phyloP scores from a whole-genome alignment of 2,329 filamentous ascomycete genomes.

The Aspergillus quadrilineatus region DNA sequence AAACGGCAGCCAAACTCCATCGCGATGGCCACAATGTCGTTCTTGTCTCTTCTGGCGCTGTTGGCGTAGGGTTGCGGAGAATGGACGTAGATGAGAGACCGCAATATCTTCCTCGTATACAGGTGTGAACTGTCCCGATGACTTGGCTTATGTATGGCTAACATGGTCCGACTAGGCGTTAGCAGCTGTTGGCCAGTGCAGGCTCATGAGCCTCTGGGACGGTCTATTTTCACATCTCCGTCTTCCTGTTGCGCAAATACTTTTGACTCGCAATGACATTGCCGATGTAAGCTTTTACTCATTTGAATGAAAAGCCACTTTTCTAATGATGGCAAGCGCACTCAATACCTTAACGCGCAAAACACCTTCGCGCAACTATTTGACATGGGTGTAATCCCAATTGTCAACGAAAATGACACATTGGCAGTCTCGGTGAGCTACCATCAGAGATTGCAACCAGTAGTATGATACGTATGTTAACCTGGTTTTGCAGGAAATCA shows the following conservation, averaged over 20 bases:
- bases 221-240: slow-evolving; percentile 82
- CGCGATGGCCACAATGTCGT: slow-evolving; percentile 93
- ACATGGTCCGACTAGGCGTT: slow-evolving; percentile 59
- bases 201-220: slow-evolving; percentile 94
- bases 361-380: slow-evolving; percentile 89
- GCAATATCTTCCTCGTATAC: slow-evolving; percentile 84
- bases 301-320: neutral
- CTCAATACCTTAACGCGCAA: slow-evolving; percentile 93
- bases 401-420: slow-evolving; percentile 99
- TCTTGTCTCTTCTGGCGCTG: slow-evolving; percentile 94
- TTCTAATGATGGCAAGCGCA: slow-evolving; percentile 56
- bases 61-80: slow-evolving; percentile 85
- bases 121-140: slow-evolving; percentile 52
- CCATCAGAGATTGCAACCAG: neutral
- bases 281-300: slow-evolving; percentile 65
- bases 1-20: slow-evolving; percentile 82
- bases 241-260: slow-evolving; percentile 90
- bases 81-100: slow-evolving; percentile 87
- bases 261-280: slow-evolving; percentile 93
- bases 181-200: slow-evolving; percentile 92
- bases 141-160: neutral
- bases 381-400: slow-evolving; percentile 93
- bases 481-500: slow-evolving; percentile 67
- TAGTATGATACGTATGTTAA: neutral
- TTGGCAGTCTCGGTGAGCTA: slow-evolving; percentile 71